These are phyloP conservation scores for Tuber indicum DNA, from an alignment of 495 filamentous ascomycete genomes.

Conservation along the genomic window DNA sequence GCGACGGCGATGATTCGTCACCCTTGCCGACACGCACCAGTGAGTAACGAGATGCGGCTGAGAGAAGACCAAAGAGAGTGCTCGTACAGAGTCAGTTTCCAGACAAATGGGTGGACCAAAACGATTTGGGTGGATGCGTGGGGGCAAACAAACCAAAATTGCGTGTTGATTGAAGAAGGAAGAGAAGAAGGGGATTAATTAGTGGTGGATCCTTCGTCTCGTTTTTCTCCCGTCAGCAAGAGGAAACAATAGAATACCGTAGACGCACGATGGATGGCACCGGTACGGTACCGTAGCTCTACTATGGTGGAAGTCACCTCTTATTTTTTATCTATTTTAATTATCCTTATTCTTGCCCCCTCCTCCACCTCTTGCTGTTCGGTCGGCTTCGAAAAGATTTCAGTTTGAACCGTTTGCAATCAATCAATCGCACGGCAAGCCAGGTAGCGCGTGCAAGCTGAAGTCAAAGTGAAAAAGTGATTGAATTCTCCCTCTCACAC, in stretches of 20 bases:
- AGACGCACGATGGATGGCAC: not conserved
- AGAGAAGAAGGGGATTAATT: not conserved
- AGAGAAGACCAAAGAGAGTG: not conserved
- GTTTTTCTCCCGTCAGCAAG: not conserved
- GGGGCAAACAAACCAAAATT: not conserved
- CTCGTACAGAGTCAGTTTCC: not conserved
- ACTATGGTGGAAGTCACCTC: not conserved
- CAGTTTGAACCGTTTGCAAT: not conserved
- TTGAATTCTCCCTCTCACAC: not conserved
- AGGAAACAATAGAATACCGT: not conserved
- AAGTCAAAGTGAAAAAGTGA: constrained; percentile 4
- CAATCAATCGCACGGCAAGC: not conserved
- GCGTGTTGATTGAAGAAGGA: not conserved
- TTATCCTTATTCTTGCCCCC: not conserved
- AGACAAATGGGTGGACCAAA: not conserved
- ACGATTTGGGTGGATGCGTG: not conserved
- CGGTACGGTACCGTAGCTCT: not conserved
- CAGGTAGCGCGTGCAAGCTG: constrained; percentile 2
- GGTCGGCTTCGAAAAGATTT: not conserved
- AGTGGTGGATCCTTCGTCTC: not conserved
- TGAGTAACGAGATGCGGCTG: not conserved
- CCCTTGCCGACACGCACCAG: not conserved
- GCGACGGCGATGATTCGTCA: not conserved
- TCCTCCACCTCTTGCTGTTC: not conserved
- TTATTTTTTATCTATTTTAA: not conserved